phyloP scores from a whole-genome alignment of 2,329 filamentous ascomycete genomes.

The Lachnellula hyalina region DNA sequence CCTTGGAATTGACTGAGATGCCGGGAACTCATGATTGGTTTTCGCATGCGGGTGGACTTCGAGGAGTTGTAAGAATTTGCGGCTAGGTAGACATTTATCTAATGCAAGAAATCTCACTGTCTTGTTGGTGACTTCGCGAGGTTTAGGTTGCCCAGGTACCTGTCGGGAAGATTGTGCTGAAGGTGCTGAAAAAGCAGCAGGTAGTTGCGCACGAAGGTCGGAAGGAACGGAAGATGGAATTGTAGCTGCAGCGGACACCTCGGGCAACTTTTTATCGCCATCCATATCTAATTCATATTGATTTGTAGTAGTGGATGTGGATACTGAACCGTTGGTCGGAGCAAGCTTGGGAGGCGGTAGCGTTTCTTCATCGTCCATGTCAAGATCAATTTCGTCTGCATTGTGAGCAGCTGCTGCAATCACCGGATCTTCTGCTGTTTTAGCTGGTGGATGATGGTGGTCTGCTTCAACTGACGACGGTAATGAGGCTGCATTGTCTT shows the following conservation, averaged over 20 bases:
- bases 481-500: conserved; percentile 8
- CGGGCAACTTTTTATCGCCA: background rate
- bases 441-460: background rate
- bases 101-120: conserved; percentile 80
- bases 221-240: conserved; percentile 45
- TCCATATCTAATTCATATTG: conserved; percentile 10
- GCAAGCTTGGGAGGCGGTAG: conserved; percentile 18
- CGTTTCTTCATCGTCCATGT: conserved; percentile 19
- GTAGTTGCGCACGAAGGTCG: conserved; percentile 66
- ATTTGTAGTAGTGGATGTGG: background rate
- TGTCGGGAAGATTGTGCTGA: conserved; percentile 36
- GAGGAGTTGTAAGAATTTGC: conserved; percentile 77
- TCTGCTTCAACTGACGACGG: background rate
- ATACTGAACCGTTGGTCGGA: background rate
- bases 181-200: conserved; percentile 62
- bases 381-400: conserved; percentile 59
- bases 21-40: conserved; percentile 18
- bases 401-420: conserved; percentile 40
- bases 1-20: conserved; percentile 3
- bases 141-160: conserved; percentile 57
- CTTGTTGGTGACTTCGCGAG: conserved; percentile 69
- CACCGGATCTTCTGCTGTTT: background rate
- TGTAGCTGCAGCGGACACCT: background rate
- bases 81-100: conserved; percentile 80
- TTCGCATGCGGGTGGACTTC: conserved; percentile 48